These are phyloP conservation scores for Coelastrella sp. DNA, from an alignment of 139 green algal genomes.

Conservation along the genomic window DNA sequence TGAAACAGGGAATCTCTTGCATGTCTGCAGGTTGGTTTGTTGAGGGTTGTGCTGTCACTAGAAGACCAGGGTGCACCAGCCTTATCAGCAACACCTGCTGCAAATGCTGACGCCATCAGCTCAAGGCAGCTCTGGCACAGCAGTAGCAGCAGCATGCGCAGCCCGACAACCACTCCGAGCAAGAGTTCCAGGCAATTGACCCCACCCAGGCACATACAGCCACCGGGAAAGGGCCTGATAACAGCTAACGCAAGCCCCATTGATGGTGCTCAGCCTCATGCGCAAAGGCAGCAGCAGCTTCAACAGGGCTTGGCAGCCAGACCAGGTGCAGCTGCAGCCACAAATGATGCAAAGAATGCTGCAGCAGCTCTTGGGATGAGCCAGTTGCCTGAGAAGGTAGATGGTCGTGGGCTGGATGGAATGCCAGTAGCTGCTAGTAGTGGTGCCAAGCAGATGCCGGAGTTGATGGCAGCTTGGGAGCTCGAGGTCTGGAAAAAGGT, in stretches of 20 bases:
- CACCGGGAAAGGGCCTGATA: background rate
- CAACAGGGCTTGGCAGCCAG: background rate
- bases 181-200: background rate
- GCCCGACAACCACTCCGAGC: background rate
- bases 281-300: constrained; percentile 3
- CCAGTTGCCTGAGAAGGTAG: too few species aligned
- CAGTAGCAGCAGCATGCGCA: constrained; percentile 18
- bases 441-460: constrained; percentile 50
- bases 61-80: constrained; percentile 53
- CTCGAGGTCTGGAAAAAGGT: constrained; percentile 78
- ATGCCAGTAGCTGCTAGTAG: too few species aligned
- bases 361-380: background rate
- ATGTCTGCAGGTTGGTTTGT: constrained; percentile 55
- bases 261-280: background rate
- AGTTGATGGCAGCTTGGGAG: constrained; percentile 71
- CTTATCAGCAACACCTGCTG: background rate
- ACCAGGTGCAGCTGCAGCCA: constrained; percentile 3
- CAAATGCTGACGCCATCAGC: background rate
- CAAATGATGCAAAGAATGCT: too few species aligned
- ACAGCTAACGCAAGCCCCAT: background rate
- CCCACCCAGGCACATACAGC: background rate
- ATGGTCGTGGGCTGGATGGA: too few species aligned
- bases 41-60: constrained; percentile 65
- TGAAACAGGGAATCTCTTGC: too few species aligned
- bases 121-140: background rate